A percentile compares a stretch with the other conserved stretches of the same genome.
These are phyloP conservation scores for Ottelia alismoides DNA, from an alignment of 106 monocot species.

Conservation along the genomic window DNA sequence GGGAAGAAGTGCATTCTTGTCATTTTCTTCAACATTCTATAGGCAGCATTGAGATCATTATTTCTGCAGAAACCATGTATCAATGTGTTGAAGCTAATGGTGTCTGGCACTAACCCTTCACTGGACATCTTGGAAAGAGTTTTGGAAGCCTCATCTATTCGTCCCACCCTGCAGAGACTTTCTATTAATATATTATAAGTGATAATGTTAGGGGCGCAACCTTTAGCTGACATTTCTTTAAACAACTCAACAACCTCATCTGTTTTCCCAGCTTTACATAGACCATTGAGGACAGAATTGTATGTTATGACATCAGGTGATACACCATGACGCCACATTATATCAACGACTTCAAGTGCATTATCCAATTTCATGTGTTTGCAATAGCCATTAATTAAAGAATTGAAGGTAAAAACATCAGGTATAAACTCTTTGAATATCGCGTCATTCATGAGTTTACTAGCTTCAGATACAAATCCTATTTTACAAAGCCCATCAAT, in stretches of 20 bases:
- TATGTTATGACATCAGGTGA: constrained; percentile 69
- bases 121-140: constrained; percentile 45
- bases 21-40: constrained; percentile 44
- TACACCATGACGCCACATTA: constrained; percentile 78
- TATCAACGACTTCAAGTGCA: constrained; percentile 63
- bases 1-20: constrained; percentile 24
- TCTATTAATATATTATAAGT: constrained; percentile 90
- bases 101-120: constrained; percentile 58
- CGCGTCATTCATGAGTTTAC: constrained; percentile 55
- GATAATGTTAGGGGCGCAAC: constrained; percentile 67
- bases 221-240: constrained; percentile 59
- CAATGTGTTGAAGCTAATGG: constrained; percentile 71
- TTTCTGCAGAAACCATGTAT: constrained; percentile 69
- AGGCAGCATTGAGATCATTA: constrained; percentile 58
- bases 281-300: constrained; percentile 74
- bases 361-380: constrained; percentile 48
- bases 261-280: constrained; percentile 71
- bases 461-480: constrained; percentile 63
- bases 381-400: constrained; percentile 79
- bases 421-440: constrained; percentile 60
- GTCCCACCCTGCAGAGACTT: constrained; percentile 48
- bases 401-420: constrained; percentile 83
- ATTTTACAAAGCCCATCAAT: constrained; percentile 82
- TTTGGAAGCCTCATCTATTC: constrained; percentile 45
- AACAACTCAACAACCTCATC: constrained; percentile 55